Base-by-base conservation (phyloP, 108 stramenopile species). In the Nitzschia sp. region DNA sequence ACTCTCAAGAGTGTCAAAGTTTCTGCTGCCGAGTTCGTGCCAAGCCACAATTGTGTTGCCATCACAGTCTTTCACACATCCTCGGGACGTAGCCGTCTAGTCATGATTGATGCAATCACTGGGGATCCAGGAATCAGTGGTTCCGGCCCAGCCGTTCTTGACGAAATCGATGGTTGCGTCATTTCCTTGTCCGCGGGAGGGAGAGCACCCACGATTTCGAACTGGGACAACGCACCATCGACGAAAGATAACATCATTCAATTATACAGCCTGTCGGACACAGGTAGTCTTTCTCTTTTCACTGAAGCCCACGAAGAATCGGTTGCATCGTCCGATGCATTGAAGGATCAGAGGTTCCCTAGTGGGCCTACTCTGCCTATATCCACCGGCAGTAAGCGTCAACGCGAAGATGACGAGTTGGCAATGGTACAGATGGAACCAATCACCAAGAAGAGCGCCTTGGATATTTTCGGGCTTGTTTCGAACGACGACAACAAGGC, bases 371-470 rank as follows among this genome's bases (percentile, higher is more conserved):
- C 54, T 38, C 47, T 74, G 42, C 59, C 48, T 24, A 62, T 70
- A 29, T 19, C 11, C 54, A 46, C 31, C 64, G 64, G 46, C 24
- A 25, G 32, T 8, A 66, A 74, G 38, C 55, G 79, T 46, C 35
- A 81, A 55, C 19, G 76, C 67, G 3, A 69, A 23, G 19, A 75
- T 2, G 69, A 65, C 46, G 54, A 81, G n/a, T 53, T 29, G 42
- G 28, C 51, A 25, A 29, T 63, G 9, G 1, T 57, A 58, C 5
- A 29, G 45, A 26, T 17, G 49, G 76, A 66, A 59, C 11, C 59
- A 23, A 31, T 4, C 45, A 54, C 71, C 66, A 68, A 67, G 81
- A 72, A 78, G 72, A 55, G 46, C 73, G 60, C 75, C 66, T 13
- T 71, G 63, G 51, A 71, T 21, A 34, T 59, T 46, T 32, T 65